Evolutionary conservation across 257 asterid species (phyloP), one percentile per base, ranked within the genome.

Genomic region (Fraxinus anomala): DNA sequence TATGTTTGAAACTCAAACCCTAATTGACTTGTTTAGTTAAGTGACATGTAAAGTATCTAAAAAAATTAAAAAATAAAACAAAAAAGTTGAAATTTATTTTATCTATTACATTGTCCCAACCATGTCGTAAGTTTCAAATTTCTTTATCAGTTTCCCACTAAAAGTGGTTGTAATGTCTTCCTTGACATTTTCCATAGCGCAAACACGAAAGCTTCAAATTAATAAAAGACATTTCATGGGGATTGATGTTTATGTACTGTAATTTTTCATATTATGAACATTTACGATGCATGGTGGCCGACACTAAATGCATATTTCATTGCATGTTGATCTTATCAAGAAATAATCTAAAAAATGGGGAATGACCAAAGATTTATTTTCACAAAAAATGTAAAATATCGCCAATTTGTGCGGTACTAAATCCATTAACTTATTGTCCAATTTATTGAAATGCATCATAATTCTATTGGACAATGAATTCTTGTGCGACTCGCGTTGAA

Each of bases 261-360:
- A 54, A 54, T 17, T 54, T 49, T 51, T 54, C 24, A 19, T 19
- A 17, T 54, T 54, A 54, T 54, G 26, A 19, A 19, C 65, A 19
- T n/a, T 54, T 17, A 54, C 65, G 65, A 54, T 54, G 65, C 23
- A 54, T 54, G 65, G 65, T 54, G 65, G 65, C 65, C 24, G 65
- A 54, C 65, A 54, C 65, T 54, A 54, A 17, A 54, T 54, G 24
- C 0, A 4, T 21, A 54, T 54, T 54, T 54, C 65, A 54, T 54
- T 54, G 8, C 65, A 54, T 54, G 65, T 17, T 51, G 23, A 51
- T 19, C 23, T 51, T 16, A 19, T 14, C 61, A 6, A 51, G 61
- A 19, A 51, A 17, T 4, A 19, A 17, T 8, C 8, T 19, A 0
- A 54, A 54, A 6, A 54, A 16, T 54, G 24, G 10, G 65, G 65